Conservation (phyloP, 768 basidiomycete genomes). For the Tulasnella sp. region DNA sequence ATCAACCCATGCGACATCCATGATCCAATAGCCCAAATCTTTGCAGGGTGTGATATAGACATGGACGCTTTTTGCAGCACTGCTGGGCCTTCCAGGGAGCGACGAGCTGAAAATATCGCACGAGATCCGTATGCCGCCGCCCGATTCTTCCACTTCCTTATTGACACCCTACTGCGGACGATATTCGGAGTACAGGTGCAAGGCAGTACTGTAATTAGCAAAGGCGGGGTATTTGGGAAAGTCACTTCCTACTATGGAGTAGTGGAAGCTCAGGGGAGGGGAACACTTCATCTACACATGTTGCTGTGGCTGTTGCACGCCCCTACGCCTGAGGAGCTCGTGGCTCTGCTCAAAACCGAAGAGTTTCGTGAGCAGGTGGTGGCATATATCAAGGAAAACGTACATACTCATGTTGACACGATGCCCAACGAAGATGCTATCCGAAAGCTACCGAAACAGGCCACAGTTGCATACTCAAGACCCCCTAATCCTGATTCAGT, state of each 20-base stretch:
- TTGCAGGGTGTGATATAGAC: slow-evolving; percentile 16
- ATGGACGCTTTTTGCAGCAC: slow-evolving; percentile 2
- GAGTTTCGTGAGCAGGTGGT: slow-evolving; percentile 19
- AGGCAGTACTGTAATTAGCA: not conserved
- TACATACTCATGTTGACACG: slow-evolving; percentile 25
- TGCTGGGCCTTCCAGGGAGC: not conserved
- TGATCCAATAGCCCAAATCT: slow-evolving; percentile 16
- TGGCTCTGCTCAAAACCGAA: not conserved
- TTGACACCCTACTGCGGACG: slow-evolving; percentile 24
- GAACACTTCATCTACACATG: slow-evolving; percentile 20
- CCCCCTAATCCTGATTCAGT: slow-evolving; percentile 26
- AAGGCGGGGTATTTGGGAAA: slow-evolving; percentile 14
- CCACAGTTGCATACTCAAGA: slow-evolving; percentile 25
- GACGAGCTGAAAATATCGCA: slow-evolving; percentile 11
- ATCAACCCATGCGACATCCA: slow-evolving; percentile 19
- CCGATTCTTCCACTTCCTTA: slow-evolving; percentile 31
- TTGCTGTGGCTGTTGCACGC: slow-evolving; percentile 19
- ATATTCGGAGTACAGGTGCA: not conserved
- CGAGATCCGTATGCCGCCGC: slow-evolving; percentile 32
- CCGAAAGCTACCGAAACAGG: slow-evolving; percentile 21
- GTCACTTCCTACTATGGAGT: slow-evolving; percentile 17
- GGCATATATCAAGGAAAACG: slow-evolving; percentile 25
- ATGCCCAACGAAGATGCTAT: slow-evolving; percentile 18
- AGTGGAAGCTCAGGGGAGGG: slow-evolving; percentile 19
- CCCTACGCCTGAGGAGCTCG: slow-evolving; percentile 17